Percentiles rank a stretch among this genome's conserved stretches.
phyloP scores from a whole-genome alignment of 805 yeast genomes.

The Sugiyamaella floridensis region DNA sequence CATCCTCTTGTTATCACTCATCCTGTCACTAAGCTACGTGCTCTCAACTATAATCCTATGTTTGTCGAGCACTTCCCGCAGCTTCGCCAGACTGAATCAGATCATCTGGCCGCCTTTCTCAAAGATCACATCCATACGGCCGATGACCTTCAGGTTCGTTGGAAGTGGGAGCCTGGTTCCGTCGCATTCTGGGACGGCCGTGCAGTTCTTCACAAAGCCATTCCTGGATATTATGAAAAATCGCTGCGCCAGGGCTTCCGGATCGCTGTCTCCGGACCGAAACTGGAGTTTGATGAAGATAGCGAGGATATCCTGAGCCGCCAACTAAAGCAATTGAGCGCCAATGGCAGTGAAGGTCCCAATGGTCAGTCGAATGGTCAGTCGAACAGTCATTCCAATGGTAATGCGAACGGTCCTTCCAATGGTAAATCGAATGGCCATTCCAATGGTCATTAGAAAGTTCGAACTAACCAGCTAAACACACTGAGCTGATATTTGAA shows the following conservation, averaged over 20 bases:
- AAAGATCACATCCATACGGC: slow-evolving; percentile 30
- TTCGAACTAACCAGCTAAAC: not conserved
- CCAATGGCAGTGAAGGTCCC: not conserved
- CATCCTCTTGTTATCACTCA: slow-evolving; percentile 58
- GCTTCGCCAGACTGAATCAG: slow-evolving; percentile 64
- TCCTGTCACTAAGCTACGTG: slow-evolving; percentile 58
- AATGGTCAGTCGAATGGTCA: not conserved
- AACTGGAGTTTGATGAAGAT: slow-evolving; percentile 7
- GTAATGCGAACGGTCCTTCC: not conserved
- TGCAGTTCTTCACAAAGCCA: slow-evolving; percentile 46
- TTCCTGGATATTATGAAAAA: slow-evolving; percentile 35
- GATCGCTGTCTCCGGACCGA: slow-evolving; percentile 5
- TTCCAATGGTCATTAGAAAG: not conserved
- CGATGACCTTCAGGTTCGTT: slow-evolving; percentile 42
- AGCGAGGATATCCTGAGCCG: slow-evolving; percentile 9
- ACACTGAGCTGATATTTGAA: too few species aligned
- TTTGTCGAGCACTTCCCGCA: slow-evolving; percentile 62
- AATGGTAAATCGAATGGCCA: not conserved
- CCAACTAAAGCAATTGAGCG: not conserved
- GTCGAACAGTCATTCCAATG: not conserved
- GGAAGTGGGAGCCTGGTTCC: slow-evolving; percentile 45
- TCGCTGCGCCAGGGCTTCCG: slow-evolving; percentile 4
- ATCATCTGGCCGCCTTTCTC: slow-evolving; percentile 50
- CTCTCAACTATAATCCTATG: slow-evolving; percentile 46
- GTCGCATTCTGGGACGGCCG: slow-evolving; percentile 59